A percentile compares a stretch with the other conserved stretches of the same genome.
These are phyloP conservation scores for Trebouxia sp. DNA, from an alignment of 139 green algal species.

Conservation along the genomic window DNA sequence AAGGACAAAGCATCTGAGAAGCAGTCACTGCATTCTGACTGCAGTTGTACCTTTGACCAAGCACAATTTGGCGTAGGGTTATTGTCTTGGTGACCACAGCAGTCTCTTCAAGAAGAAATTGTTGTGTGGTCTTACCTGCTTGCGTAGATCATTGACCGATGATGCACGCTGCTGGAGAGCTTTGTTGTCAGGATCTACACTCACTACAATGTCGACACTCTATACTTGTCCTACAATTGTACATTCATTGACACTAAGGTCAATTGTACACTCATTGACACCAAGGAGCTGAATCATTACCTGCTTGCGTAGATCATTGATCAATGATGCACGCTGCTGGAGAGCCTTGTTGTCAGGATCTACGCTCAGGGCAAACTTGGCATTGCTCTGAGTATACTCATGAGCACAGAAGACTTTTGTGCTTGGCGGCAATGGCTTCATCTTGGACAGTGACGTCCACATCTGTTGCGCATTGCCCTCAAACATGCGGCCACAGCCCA, in stretches of 20 bases:
- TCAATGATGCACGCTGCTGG: conserved; percentile 47
- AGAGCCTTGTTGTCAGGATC: conserved; percentile 72
- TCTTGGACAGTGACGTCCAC: conserved; percentile 81
- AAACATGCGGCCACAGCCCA: conserved; percentile 92
- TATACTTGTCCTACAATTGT: too few species aligned
- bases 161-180: conserved; percentile 55
- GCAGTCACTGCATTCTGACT: too few species aligned
- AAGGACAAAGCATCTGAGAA: too few species aligned
- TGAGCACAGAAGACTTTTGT: conserved; percentile 78
- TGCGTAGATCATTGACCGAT: conserved; percentile 60
- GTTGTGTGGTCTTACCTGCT: neutral
- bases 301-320: conserved; percentile 61
- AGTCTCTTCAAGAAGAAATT: too few species aligned
- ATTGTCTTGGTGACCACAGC: too few species aligned
- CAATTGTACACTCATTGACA: too few species aligned
- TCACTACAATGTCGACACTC: conserved; percentile 74
- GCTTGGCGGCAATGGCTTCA: conserved; percentile 66
- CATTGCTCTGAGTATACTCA: conserved; percentile 70
- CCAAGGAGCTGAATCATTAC: too few species aligned
- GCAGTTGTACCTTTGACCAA: too few species aligned
- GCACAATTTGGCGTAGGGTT: too few species aligned
- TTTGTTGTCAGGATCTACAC: conserved; percentile 70
- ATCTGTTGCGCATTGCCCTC: conserved; percentile 81
- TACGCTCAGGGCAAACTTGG: conserved; percentile 68
- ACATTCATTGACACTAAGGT: too few species aligned